Evolutionary conservation across 2,329 filamentous ascomycete genomes (phyloP).

Genomic region (Stylonectria norvegica): DNA sequence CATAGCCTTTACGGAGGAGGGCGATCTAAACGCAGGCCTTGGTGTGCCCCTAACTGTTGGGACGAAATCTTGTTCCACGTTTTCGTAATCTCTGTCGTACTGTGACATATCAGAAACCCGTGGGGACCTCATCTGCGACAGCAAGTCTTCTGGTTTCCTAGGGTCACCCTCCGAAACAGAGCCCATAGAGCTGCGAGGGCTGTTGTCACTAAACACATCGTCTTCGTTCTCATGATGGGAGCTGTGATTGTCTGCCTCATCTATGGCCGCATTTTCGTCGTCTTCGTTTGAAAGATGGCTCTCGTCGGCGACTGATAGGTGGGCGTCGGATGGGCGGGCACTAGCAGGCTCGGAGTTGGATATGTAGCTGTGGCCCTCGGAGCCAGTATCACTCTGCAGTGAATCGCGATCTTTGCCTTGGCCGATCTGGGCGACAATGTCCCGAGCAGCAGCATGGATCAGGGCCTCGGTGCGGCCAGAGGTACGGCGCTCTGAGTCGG

Average conservation of each 20-base stretch:
- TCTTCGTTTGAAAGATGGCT: conserved; percentile 18
- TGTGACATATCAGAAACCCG: conserved; percentile 52
- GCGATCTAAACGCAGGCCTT: conserved; percentile 64
- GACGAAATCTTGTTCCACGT: conserved; percentile 42
- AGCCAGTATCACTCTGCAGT: conserved; percentile 20
- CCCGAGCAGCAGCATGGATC: conserved; percentile 51
- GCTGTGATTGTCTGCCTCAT: conserved; percentile 41
- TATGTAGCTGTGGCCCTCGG: conserved; percentile 22
- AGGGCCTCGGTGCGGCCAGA: conserved; percentile 48
- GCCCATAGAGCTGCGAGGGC: conserved; percentile 54
- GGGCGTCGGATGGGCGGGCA: conserved; percentile 22
- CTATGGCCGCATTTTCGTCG: conserved; percentile 16
- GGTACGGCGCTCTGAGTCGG: conserved; percentile 32
- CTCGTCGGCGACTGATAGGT: conserved; percentile 20
- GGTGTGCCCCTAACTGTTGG: conserved; percentile 56
- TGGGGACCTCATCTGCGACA: conserved; percentile 35
- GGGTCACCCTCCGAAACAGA: conserved; percentile 43
- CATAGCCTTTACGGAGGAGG: conserved; percentile 65
- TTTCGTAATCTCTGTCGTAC: conserved; percentile 30
- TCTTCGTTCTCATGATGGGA: conserved; percentile 52
- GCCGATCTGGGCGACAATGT: conserved; percentile 48
- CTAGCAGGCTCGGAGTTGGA: conserved; percentile 25
- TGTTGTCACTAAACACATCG: conserved; percentile 58
- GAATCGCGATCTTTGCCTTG: conserved; percentile 28
- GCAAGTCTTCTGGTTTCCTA: conserved; percentile 31